These are phyloP conservation scores for Carex sylvatica DNA, from an alignment of 202 grass and related monocot genomes.

Conservation along the genomic window DNA sequence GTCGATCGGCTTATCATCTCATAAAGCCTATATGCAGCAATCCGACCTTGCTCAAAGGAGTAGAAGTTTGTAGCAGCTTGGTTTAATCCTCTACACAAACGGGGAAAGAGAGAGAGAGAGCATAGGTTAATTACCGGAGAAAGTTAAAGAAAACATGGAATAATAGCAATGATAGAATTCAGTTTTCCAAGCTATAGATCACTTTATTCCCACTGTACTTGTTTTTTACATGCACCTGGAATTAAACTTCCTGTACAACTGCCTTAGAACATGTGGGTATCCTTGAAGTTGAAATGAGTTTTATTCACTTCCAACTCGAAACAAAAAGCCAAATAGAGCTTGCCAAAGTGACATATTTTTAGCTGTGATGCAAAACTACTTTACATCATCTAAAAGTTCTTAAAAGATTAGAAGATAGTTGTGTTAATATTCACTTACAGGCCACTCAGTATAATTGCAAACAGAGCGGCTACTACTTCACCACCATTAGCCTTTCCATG, in stretches of 20 bases:
- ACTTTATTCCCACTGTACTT: neutral
- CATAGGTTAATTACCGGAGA: constrained; percentile 18
- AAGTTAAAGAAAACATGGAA: constrained; percentile 18
- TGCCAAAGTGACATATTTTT: neutral
- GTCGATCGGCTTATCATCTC: constrained; percentile 97
- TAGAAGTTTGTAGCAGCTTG: constrained; percentile 98
- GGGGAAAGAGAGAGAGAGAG: constrained; percentile 31
- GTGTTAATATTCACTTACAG: constrained; percentile 56
- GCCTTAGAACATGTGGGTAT: neutral
- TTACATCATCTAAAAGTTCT: neutral
- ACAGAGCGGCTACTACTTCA: constrained; percentile 79
- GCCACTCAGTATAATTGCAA: constrained; percentile 85
- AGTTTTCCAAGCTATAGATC: neutral
- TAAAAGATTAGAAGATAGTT: neutral
- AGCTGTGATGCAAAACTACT: neutral
- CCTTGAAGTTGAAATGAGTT: neutral
- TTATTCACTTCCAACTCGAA: neutral
- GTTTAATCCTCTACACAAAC: constrained; percentile 75
- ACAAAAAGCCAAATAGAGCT: neutral
- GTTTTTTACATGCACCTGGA: neutral
- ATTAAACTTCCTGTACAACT: neutral
- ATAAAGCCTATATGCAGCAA: constrained; percentile 89
- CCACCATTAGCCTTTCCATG: constrained; percentile 84
- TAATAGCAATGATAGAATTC: neutral
- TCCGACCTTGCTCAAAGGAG: constrained; percentile 98